A percentile compares a stretch with the other conserved stretches of the same genome.
Evolutionary conservation across 345 rosid genomes (phyloP).

Genomic region (Lepidium didymum): DNA sequence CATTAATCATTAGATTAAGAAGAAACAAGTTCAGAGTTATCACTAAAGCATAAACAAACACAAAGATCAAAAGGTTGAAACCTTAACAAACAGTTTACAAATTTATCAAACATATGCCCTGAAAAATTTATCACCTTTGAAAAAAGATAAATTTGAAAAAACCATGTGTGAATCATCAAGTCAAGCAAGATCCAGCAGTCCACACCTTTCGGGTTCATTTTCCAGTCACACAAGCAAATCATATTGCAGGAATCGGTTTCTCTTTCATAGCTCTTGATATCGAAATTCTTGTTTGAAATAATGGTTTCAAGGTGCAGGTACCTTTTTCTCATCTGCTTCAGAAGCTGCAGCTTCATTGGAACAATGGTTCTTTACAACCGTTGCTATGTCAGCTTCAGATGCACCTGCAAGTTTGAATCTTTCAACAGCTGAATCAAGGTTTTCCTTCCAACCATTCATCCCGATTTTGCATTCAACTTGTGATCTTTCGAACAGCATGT

Average conservation of each 20-base stretch:
- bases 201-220: not conserved
- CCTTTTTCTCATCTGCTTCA: constrained; percentile 44
- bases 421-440: constrained; percentile 72
- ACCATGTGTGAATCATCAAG: not conserved
- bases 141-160: constrained; percentile 1
- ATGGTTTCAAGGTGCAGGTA: constrained; percentile 8
- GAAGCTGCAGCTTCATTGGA: constrained; percentile 53
- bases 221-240: not conserved
- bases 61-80: not conserved
- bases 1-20: too few species aligned
- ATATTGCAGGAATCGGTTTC: not conserved
- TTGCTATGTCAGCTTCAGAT: constrained; percentile 69
- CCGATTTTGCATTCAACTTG: constrained; percentile 95
- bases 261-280: not conserved
- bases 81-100: not conserved
- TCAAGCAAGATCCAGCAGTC: not conserved
- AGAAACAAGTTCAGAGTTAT: not conserved
- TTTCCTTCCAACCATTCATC: constrained; percentile 62
- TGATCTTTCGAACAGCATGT: constrained; percentile 90
- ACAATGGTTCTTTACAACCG: constrained; percentile 78
- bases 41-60: not conserved
- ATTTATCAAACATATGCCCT: not conserved
- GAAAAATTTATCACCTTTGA: constrained; percentile 1
- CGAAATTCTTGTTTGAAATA: not conserved
- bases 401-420: constrained; percentile 94